Base-by-base conservation (phyloP, 202 grass and related monocot genomes). In the Hordeum pubiflorum region DNA sequence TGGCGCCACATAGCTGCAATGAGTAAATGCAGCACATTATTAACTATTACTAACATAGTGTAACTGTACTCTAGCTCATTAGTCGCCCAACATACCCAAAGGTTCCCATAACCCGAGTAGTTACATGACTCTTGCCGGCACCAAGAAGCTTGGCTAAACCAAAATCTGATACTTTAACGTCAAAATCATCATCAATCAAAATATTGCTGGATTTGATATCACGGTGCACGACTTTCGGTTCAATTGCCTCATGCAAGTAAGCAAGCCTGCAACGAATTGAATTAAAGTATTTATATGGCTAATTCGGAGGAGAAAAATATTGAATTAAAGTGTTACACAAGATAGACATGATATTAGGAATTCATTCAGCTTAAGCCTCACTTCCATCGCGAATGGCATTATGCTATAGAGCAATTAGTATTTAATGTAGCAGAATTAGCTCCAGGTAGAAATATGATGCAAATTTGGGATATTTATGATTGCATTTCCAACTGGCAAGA, bases 191-290 rank as follows among this genome's bases (percentile, higher is more conserved):
- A 78, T 94, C 95, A 46, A 98, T 98, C 81, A 98, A 87, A 83
- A 97, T 97, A 86, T 97, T 97, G 81, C 94, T 97, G 2, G 91
- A 92, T 78, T 97, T 97, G 72, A 98, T 94, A 60, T 98, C 95
- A 81, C 95, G 95, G 79, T 98, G 95, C 77, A 98, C 95, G 54
- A 98, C 95, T 89, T 98, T 98, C 6, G 95, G 95, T 84, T 98
- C 95, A 89, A 98, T 94, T 18, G 95, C 95, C 82, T 98, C 95
- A 18, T 98, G 95, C 81, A 98, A 86, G 89, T 98, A 98, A 87
- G 92, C 92, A 82, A 98, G 92, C 75, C 95, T 98, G 88, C n/a
- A 63, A 71, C 65, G 21, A 83, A 54, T 63, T 88, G 4, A 76
- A 50, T 85, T 76, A 36, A 58, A 58, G 14, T 26, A 64, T 71